Percentiles rank a stretch among this genome's conserved stretches.
Evolutionary conservation across 495 filamentous ascomycete species (phyloP).

Genomic region (Filosporella fistucella): DNA sequence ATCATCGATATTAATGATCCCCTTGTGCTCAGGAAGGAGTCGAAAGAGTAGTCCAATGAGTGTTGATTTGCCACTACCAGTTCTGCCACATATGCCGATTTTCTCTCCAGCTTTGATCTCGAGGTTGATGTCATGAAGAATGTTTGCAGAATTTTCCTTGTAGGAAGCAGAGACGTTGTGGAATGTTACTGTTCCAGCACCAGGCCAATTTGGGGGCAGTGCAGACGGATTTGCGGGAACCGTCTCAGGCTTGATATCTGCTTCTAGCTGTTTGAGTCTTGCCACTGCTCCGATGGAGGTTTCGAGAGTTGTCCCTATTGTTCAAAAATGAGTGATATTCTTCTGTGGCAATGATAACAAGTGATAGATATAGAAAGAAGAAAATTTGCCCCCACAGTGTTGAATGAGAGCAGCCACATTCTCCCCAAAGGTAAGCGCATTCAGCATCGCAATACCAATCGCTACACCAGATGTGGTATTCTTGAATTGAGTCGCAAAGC

Average conservation of each 20-base stretch:
- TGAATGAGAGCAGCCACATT: no score
- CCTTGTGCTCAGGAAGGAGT: constrained; percentile 20
- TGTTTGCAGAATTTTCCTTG: not conserved
- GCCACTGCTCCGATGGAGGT: constrained; percentile 34
- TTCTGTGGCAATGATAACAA: no score
- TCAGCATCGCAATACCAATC: constrained; percentile 46
- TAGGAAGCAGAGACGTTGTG: constrained; percentile 39
- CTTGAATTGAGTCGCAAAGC: constrained; percentile 24
- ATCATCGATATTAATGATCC: constrained; percentile 30
- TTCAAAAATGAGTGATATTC: constrained; percentile 3
- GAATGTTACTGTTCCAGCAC: constrained; percentile 37
- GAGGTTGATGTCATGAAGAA: constrained; percentile 55
- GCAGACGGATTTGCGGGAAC: constrained; percentile 10
- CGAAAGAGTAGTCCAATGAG: constrained; percentile 32
- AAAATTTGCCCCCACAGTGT: no score
- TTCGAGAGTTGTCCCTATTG: constrained; percentile 29
- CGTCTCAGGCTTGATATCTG: constrained; percentile 16
- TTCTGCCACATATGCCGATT: constrained; percentile 32
- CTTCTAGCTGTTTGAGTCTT: constrained; percentile 25
- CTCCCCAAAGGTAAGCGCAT: constrained; percentile 19
- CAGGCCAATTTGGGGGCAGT: constrained; percentile 27
- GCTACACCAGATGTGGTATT: not conserved
- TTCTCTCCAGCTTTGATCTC: constrained; percentile 70
- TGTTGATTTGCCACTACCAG: constrained; percentile 33
- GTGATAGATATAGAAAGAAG: no score